Conservation (phyloP, 192 early-diverging fungal genomes). For the Linnemannia zychae region DNA sequence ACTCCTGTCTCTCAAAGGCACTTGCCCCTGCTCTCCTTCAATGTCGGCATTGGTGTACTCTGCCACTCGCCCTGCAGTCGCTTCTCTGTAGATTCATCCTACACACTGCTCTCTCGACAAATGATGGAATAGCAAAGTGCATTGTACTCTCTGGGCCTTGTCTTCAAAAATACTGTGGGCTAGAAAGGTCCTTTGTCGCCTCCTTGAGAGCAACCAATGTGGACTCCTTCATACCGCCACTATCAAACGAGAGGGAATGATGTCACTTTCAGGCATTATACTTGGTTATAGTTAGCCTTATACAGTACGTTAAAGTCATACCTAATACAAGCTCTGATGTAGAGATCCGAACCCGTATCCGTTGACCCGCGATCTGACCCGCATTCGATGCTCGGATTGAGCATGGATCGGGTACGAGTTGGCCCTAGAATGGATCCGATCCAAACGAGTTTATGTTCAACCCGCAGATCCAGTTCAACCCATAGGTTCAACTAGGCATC, state of each 20-base stretch:
- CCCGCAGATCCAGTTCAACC: no score
- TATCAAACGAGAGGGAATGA: not conserved
- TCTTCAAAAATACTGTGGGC: conserved; percentile 25
- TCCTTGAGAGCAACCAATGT: conserved; percentile 20
- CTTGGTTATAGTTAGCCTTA: no score
- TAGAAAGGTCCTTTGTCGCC: conserved; percentile 9
- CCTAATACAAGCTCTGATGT: not conserved
- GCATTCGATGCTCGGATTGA: no score
- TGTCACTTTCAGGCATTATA: not conserved
- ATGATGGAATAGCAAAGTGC: conserved; percentile 2
- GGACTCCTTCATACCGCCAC: conserved; percentile 12
- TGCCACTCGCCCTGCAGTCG: conserved; percentile 32
- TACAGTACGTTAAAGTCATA: no score
- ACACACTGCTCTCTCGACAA: conserved; percentile 15
- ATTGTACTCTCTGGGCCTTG: conserved; percentile 10
- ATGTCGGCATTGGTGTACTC: conserved; percentile 18
- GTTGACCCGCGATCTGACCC: no score
- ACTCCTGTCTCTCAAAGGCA: conserved; percentile 17
- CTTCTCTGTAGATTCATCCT: conserved; percentile 29
- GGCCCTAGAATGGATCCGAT: no score
- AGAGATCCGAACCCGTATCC: no score
- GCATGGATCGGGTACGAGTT: no score
- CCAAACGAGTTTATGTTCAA: no score
- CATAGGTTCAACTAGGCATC: not conserved
- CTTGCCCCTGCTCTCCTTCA: conserved; percentile 15